Evolutionary conservation across 106 monocot species (phyloP).

Genomic region (Acorus gramineus): DNA sequence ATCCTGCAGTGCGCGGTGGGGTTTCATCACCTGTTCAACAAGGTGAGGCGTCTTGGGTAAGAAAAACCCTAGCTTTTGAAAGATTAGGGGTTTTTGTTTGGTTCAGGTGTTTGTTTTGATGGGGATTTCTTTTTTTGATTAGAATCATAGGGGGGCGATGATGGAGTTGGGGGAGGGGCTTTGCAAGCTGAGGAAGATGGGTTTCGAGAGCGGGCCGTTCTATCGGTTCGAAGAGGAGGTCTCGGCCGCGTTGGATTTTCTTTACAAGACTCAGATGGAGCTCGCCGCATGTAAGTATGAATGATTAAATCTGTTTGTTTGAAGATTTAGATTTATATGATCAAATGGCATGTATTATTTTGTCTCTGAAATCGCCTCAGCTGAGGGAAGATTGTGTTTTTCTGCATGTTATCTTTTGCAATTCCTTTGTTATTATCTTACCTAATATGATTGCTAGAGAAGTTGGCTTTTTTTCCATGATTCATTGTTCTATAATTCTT

Average conservation of each 20-base stretch:
- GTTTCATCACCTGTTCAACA: constrained; percentile 77
- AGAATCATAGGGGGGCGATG: constrained; percentile 96
- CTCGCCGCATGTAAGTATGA: constrained; percentile 67
- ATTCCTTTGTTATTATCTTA: too few relatives aligned
- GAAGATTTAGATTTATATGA: background rate
- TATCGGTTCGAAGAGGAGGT: constrained; percentile 62
- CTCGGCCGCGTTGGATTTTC: constrained; percentile 57
- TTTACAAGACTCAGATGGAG: constrained; percentile 80
- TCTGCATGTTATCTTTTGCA: too few relatives aligned
- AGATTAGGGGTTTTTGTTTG: background rate
- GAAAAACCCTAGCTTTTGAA: background rate
- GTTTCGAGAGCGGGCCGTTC: constrained; percentile 54
- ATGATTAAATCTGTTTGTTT: background rate
- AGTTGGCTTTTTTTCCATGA: too few relatives aligned
- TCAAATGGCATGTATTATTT: too few relatives aligned
- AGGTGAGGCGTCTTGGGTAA: constrained; percentile 16
- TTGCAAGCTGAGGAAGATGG: constrained; percentile 80
- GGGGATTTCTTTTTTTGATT: background rate
- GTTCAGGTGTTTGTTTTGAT: background rate
- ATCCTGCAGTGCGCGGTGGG: constrained; percentile 84
- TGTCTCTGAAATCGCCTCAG: too few relatives aligned
- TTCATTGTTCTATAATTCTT: too few relatives aligned
- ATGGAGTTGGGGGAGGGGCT: constrained; percentile 88
- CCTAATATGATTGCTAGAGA: too few relatives aligned
- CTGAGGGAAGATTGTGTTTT: too few relatives aligned